Conservation (phyloP, 1,139 yeast genomes). For the Scheffersomyces parashehatae region DNA sequence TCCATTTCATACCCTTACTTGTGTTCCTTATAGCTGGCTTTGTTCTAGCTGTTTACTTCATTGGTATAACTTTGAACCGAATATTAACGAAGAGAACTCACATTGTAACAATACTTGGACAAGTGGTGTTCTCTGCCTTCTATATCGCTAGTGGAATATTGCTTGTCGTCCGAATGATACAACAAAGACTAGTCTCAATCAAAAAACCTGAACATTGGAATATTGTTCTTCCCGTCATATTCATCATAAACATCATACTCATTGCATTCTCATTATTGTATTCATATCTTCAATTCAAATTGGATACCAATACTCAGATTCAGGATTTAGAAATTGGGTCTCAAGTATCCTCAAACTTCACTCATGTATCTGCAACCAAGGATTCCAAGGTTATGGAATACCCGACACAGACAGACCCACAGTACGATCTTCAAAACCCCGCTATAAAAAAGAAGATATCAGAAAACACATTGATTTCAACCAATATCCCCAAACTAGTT, state of each 20-base stretch:
- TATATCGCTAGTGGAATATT: conserved; percentile 21
- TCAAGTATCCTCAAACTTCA: too few relatives aligned
- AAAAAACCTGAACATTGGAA: conserved; percentile 7
- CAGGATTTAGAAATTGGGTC: too few relatives aligned
- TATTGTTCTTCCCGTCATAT: conserved; percentile 9
- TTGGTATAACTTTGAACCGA: background rate
- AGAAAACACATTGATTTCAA: background rate
- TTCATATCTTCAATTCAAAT: too few relatives aligned
- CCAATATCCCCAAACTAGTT: background rate
- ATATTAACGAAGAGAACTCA: background rate
- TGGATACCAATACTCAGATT: too few relatives aligned
- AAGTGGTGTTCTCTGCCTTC: conserved; percentile 12
- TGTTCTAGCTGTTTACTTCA: background rate
- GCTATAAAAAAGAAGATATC: background rate
- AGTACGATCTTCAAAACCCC: too few relatives aligned
- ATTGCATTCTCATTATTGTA: conserved; percentile 6
- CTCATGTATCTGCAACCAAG: too few relatives aligned
- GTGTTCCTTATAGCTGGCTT: conserved; percentile 6
- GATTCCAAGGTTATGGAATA: too few relatives aligned
- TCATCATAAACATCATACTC: conserved; percentile 10
- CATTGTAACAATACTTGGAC: conserved; percentile 3
- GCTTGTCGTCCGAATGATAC: conserved; percentile 15
- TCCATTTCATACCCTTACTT: conserved; percentile 2
- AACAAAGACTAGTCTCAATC: conserved; percentile 4
- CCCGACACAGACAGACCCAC: too few relatives aligned